Evolutionary conservation across 345 rosid genomes (phyloP).

Genomic region (Rhodomyrtus tomentosa): DNA sequence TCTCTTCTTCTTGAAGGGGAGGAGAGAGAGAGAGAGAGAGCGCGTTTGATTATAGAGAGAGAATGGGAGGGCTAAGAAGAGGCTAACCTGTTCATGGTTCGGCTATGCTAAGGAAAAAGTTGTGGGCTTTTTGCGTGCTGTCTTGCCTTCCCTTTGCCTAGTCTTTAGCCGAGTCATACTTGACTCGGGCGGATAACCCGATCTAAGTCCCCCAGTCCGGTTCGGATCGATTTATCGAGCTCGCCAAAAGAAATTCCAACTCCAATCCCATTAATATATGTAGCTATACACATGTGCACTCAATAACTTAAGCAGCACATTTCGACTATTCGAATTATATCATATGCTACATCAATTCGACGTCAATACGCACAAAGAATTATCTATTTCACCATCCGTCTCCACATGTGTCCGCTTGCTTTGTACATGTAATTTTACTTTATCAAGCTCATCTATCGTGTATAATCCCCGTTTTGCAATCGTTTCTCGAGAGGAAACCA

Average conservation of each 20-base stretch:
- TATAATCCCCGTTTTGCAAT: not conserved
- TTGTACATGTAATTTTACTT: not conserved
- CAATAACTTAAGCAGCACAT: too few species aligned
- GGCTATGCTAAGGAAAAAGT: not conserved
- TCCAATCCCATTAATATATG: too few species aligned
- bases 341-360: rapidly evolving
- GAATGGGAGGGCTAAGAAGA: not conserved
- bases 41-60: not conserved
- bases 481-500: not conserved
- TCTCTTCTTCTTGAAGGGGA: too few species aligned
- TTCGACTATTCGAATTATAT: rapidly evolving
- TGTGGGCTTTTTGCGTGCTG: not conserved
- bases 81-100: not conserved
- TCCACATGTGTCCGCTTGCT: not conserved
- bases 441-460: not conserved
- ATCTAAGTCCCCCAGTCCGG: not conserved
- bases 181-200: not conserved
- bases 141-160: not conserved
- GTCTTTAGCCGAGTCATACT: not conserved
- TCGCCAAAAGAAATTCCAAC: too few species aligned
- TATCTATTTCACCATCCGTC: not conserved
- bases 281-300: too few species aligned
- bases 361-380: not conserved
- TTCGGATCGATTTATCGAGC: too few species aligned
- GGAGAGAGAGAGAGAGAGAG: not conserved